These are phyloP conservation scores for Pleurotus tuber-regium DNA, from an alignment of 768 basidiomycete genomes.

Conservation along the genomic window DNA sequence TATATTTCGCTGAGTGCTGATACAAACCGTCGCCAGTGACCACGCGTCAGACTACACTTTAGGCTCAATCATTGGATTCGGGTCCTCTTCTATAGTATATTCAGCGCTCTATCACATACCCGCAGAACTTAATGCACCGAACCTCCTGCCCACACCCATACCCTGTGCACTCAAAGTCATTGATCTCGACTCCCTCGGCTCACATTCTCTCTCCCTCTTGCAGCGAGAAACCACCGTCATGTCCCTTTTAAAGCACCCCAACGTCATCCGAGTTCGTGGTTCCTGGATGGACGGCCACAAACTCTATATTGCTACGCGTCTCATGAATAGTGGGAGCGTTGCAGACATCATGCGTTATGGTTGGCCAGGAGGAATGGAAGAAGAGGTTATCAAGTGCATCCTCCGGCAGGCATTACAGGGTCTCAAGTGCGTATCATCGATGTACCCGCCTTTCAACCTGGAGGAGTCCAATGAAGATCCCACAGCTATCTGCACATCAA, in stretches of 20 bases:
- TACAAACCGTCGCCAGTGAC: constrained; percentile 45
- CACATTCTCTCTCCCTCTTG: constrained; percentile 64
- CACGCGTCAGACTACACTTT: constrained; percentile 68
- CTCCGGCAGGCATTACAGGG: constrained; percentile 85
- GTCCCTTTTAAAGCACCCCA: constrained; percentile 90
- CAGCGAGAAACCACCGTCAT: constrained; percentile 88
- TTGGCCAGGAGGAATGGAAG: constrained; percentile 88
- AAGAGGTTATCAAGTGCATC: constrained; percentile 84
- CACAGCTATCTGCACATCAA: constrained; percentile 82
- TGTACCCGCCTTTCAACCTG: too few species aligned
- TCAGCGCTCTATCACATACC: constrained; percentile 58
- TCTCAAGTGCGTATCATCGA: constrained; percentile 61
- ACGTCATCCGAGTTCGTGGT: constrained; percentile 87
- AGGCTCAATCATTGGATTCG: constrained; percentile 82
- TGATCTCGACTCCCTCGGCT: constrained; percentile 79
- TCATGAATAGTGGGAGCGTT: constrained; percentile 88
- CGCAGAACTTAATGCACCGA: constrained; percentile 8
- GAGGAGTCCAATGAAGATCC: too few species aligned
- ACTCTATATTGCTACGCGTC: constrained; percentile 80
- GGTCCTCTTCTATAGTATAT: constrained; percentile 91
- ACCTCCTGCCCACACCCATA: constrained; percentile 35
- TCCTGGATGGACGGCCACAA: constrained; percentile 86
- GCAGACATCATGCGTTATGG: constrained; percentile 82
- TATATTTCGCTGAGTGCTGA: constrained; percentile 8
- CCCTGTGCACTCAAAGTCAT: constrained; percentile 88